phyloP scores from a whole-genome alignment of 441 rosid genomes.

The Cnidoscolus chayamansa region DNA sequence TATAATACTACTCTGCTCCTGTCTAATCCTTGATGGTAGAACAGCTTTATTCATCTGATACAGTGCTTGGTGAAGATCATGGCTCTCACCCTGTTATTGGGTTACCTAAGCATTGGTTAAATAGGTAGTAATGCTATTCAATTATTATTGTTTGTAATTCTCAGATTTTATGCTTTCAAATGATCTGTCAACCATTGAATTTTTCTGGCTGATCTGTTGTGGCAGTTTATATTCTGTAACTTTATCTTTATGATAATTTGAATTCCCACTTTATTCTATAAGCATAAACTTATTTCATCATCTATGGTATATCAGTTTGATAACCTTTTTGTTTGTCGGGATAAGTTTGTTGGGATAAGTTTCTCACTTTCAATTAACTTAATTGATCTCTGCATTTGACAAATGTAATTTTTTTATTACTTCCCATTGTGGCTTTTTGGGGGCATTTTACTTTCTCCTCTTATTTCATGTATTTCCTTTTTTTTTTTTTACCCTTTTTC shows the following conservation, averaged over 20 bases:
- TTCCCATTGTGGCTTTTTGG: not conserved
- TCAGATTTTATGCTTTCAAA: not conserved
- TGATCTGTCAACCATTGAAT: not conserved
- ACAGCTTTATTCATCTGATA: slow-evolving; percentile 52
- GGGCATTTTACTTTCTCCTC: not conserved
- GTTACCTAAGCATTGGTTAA: slow-evolving; percentile 61
- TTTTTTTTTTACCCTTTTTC: not conserved
- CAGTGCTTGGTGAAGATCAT: slow-evolving; percentile 43
- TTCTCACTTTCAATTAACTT: not conserved
- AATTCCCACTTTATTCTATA: not conserved
- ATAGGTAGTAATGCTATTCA: slow-evolving; percentile 44
- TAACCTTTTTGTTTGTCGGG: no score
- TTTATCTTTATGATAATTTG: not conserved
- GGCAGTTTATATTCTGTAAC: not conserved
- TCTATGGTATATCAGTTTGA: not conserved
- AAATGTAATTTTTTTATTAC: not conserved
- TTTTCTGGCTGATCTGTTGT: not conserved
- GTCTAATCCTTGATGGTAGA: slow-evolving; percentile 52
- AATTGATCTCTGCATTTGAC: not conserved
- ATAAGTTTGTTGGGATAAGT: not conserved
- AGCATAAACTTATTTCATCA: not conserved
- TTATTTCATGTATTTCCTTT: not conserved
- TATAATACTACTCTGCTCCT: slow-evolving; percentile 23
- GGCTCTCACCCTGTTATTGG: slow-evolving; percentile 56
- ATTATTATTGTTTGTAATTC: not conserved